A percentile compares a stretch with the other conserved stretches of the same genome.
phyloP scores from a whole-genome alignment of 805 yeast species.

The Saccharomycopsis capsularis region DNA sequence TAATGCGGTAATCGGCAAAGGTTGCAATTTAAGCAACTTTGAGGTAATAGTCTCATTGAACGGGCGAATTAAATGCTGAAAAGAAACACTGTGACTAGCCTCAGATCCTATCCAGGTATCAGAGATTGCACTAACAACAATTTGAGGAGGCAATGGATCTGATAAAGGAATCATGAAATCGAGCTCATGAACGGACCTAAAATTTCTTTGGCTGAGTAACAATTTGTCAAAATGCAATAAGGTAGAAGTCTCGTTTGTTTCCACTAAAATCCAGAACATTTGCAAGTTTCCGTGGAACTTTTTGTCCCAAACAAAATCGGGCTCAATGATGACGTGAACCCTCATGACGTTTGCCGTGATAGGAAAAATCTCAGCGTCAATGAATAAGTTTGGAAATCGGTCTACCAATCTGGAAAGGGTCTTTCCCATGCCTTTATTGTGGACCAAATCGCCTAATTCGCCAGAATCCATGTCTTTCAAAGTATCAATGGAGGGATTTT shows the following conservation, averaged over 20 bases:
- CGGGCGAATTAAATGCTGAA: conserved; percentile 86
- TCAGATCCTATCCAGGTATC: conserved; percentile 91
- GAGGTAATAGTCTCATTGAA: conserved; percentile 83
- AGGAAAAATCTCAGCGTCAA: conserved; percentile 82
- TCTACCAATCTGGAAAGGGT: conserved; percentile 53
- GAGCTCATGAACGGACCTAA: conserved; percentile 54
- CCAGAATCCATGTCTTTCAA: conserved; percentile 63
- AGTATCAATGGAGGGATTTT: conserved; percentile 61
- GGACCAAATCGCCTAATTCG: conserved; percentile 87
- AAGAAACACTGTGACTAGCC: conserved; percentile 66
- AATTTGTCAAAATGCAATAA: conserved; percentile 80
- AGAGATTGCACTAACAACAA: conserved; percentile 69
- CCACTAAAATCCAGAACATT: conserved; percentile 88
- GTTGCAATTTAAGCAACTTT: conserved; percentile 69
- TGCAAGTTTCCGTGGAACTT: conserved; percentile 76
- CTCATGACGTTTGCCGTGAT: conserved; percentile 82
- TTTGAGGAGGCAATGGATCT: conserved; percentile 87
- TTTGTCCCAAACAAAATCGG: conserved; percentile 84
- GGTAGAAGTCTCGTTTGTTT: conserved; percentile 56
- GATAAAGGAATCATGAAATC: conserved; percentile 89
- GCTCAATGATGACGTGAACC: conserved; percentile 58
- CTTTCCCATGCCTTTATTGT: conserved; percentile 68
- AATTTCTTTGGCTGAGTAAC: conserved; percentile 53
- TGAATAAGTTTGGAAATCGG: conserved; percentile 65
- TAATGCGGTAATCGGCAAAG: conserved; percentile 77